Conservation (phyloP, 208 protist genomes). For the Wallacemonas sp. region DNA sequence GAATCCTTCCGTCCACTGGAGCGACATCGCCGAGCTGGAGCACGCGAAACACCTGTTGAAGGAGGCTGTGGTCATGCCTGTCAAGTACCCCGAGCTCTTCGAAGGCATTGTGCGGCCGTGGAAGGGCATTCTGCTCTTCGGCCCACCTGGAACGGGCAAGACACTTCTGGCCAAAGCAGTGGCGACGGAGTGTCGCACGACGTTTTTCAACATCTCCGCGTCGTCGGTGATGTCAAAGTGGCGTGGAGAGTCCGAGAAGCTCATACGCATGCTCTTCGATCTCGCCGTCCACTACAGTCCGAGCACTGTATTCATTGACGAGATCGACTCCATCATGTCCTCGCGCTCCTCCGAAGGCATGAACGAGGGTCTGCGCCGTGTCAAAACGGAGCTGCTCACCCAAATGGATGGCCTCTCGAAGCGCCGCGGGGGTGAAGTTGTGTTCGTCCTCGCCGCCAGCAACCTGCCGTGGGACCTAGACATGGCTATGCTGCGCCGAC, state of each 20-base stretch:
- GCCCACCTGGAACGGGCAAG: constrained; percentile 97
- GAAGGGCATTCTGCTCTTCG: constrained; percentile 96
- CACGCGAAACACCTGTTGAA: constrained; percentile 93
- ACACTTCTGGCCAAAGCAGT: constrained; percentile 97
- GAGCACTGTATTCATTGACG: constrained; percentile 99
- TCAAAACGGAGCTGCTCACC: constrained; percentile 94
- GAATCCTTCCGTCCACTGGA: constrained; percentile 88
- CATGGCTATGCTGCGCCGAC: constrained; percentile 88
- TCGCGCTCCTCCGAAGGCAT: constrained; percentile 93
- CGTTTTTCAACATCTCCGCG: constrained; percentile 98
- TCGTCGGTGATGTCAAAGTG: constrained; percentile 97
- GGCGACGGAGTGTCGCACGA: constrained; percentile 96
- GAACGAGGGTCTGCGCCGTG: constrained; percentile 89
- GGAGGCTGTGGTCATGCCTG: constrained; percentile 93
- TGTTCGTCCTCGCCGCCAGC: constrained; percentile 92
- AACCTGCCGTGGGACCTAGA: constrained; percentile 95
- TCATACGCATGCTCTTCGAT: constrained; percentile 95
- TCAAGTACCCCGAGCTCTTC: constrained; percentile 90
- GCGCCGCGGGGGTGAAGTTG: constrained; percentile 68
- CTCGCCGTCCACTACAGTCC: constrained; percentile 92
- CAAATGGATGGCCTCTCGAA: constrained; percentile 93
- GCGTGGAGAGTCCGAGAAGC: constrained; percentile 97
- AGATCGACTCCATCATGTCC: constrained; percentile 98
- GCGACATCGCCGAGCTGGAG: constrained; percentile 90
- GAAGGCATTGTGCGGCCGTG: constrained; percentile 93